Percentiles rank a stretch among this genome's conserved stretches.
phyloP scores from a whole-genome alignment of 495 filamentous ascomycete genomes.

The Darksidea phi region DNA sequence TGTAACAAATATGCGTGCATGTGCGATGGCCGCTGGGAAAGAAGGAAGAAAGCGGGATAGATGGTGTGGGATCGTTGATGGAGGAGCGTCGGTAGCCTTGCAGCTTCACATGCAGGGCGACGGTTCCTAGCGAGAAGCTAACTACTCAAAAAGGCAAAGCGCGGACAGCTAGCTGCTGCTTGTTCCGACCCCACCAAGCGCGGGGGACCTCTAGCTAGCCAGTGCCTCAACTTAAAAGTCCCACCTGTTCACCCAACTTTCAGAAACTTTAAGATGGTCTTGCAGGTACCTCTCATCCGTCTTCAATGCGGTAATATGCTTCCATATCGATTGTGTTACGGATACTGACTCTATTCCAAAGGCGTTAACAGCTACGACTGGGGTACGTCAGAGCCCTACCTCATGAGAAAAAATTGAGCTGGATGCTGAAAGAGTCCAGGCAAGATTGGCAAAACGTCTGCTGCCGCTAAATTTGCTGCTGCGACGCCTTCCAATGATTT shows the following conservation, averaged over 20 bases:
- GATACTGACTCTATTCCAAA: constrained; percentile 36
- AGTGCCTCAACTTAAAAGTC: neutral
- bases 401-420: constrained; percentile 3
- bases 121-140: neutral
- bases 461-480: constrained; percentile 54
- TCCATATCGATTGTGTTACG: neutral
- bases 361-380: constrained; percentile 98
- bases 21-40: neutral
- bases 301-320: constrained; percentile 77
- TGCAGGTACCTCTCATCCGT: constrained; percentile 78
- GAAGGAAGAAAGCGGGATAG: neutral
- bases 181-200: constrained; percentile 1
- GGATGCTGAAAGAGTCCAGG: constrained; percentile 38
- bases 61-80: neutral
- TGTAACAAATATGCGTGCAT: neutral
- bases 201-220: neutral
- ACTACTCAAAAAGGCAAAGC: neutral
- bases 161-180: neutral
- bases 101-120: neutral
- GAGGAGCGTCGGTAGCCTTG: neutral
- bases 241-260: neutral
- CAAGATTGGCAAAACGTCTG: constrained; percentile 60
- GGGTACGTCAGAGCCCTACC: constrained; percentile 55
- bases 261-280: constrained; percentile 48
- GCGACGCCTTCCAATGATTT: constrained; percentile 41